Evolutionary conservation across 2,329 filamentous ascomycete genomes (phyloP).

Genomic region (Ophiostoma ulmi): DNA sequence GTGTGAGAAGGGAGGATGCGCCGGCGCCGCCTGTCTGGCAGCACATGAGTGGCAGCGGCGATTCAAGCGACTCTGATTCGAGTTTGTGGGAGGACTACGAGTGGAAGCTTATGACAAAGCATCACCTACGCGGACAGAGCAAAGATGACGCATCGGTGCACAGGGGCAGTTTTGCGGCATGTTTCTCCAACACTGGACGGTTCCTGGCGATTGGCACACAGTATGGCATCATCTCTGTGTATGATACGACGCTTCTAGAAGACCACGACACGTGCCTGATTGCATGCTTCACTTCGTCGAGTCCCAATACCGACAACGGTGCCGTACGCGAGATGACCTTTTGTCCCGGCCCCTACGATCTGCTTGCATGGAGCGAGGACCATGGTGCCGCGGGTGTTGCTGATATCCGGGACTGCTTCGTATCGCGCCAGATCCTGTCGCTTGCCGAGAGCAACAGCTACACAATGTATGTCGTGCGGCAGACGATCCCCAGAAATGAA

Average conservation of each 20-base stretch:
- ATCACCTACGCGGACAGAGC: constrained; percentile 55
- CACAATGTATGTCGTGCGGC: constrained; percentile 49
- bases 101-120: constrained; percentile 49
- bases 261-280: constrained; percentile 57
- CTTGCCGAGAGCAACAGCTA: constrained; percentile 55
- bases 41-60: constrained; percentile 20
- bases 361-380: constrained; percentile 92
- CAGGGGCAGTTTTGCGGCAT: constrained; percentile 70
- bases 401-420: constrained; percentile 63
- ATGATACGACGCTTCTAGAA: constrained; percentile 52
- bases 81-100: constrained; percentile 34
- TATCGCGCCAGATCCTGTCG: constrained; percentile 62
- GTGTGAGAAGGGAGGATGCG: constrained; percentile 38
- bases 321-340: constrained; percentile 90
- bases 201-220: constrained; percentile 74
- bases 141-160: constrained; percentile 51
- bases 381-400: constrained; percentile 69
- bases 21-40: background rate
- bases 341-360: constrained; percentile 80
- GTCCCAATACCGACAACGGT: constrained; percentile 64
- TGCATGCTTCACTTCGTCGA: constrained; percentile 71
- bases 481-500: constrained; percentile 13
- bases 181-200: constrained; percentile 66
- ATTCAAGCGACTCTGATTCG: constrained; percentile 24
- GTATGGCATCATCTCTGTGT: constrained; percentile 72